phyloP scores from a whole-genome alignment of 768 basidiomycete genomes.

The Naganishia friedmannii region DNA sequence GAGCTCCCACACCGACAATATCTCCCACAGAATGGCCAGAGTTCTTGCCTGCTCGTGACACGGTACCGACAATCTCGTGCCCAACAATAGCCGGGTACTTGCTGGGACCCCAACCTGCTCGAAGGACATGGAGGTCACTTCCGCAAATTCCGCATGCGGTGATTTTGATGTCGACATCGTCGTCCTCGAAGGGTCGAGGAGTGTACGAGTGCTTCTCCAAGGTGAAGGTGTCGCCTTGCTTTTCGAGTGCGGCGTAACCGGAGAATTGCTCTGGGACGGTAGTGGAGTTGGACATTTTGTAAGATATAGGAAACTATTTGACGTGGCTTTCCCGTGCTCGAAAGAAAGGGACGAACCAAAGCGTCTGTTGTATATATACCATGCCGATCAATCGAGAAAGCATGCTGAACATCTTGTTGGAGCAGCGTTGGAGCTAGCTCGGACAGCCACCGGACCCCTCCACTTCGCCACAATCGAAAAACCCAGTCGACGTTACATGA shows the following conservation, averaged over 20 bases:
- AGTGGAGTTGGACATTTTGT: not conserved
- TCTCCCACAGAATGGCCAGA: conserved; percentile 59
- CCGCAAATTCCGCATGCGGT: conserved; percentile 55
- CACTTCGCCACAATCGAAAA: no score
- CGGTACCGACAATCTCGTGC: conserved; percentile 62
- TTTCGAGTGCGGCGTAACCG: conserved; percentile 30
- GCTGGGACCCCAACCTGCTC: conserved; percentile 53
- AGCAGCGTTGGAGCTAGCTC: no score
- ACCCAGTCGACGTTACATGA: no score
- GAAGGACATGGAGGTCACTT: conserved; percentile 57
- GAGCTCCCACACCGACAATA: conserved; percentile 59
- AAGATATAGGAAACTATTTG: not conserved
- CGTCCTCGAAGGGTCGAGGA: conserved; percentile 33
- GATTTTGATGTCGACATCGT: conserved; percentile 33
- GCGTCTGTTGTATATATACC: no score
- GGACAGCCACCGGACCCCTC: no score
- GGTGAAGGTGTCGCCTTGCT: conserved; percentile 32
- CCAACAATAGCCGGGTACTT: conserved; percentile 51
- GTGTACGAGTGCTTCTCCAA: conserved; percentile 34
- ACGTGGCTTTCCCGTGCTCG: no score
- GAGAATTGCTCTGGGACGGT: conserved; percentile 28
- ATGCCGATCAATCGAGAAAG: no score
- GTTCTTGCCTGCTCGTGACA: conserved; percentile 59
- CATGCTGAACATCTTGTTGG: no score
- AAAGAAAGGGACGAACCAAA: no score